Evolutionary conservation across 176 grass and related monocot species (phyloP).

Genomic region (Aegilops longissima): DNA sequence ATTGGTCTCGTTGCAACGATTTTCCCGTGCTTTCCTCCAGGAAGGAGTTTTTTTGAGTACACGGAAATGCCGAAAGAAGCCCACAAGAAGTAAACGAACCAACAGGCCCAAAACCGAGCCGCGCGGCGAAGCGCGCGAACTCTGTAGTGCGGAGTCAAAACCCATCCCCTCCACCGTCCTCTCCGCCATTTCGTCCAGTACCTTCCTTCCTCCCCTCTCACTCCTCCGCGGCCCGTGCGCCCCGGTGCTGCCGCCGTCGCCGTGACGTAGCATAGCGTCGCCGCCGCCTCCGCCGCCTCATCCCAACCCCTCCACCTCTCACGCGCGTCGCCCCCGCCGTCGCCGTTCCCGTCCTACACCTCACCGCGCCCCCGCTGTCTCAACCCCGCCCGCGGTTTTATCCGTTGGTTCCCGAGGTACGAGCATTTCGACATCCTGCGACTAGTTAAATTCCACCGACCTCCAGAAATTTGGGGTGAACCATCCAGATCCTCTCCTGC

Average conservation of each 20-base stretch:
- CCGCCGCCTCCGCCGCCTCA: background rate
- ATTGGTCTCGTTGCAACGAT: too few species aligned
- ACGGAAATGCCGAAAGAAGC: background rate
- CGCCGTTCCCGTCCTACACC: background rate
- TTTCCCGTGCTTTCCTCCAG: too few species aligned
- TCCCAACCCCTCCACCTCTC: background rate
- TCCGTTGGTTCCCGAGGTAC: background rate
- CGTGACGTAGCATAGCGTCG: background rate
- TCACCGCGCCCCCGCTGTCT: conserved; percentile 4
- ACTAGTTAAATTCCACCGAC: background rate
- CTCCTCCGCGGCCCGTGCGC: background rate
- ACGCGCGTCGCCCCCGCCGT: background rate
- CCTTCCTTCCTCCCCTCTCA: background rate
- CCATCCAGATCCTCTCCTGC: background rate
- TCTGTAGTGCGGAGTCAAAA: background rate
- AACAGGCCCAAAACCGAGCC: background rate
- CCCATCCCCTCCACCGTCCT: conserved; percentile 1
- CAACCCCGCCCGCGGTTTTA: background rate
- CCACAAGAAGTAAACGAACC: background rate
- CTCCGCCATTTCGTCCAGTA: background rate
- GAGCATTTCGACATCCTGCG: background rate
- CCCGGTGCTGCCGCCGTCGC: background rate
- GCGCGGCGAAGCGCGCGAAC: background rate
- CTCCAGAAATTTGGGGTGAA: conserved; percentile 3
- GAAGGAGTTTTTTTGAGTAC: background rate